Conservation (phyloP, 2,329 filamentous ascomycete genomes). For the Piedraia hortae region DNA sequence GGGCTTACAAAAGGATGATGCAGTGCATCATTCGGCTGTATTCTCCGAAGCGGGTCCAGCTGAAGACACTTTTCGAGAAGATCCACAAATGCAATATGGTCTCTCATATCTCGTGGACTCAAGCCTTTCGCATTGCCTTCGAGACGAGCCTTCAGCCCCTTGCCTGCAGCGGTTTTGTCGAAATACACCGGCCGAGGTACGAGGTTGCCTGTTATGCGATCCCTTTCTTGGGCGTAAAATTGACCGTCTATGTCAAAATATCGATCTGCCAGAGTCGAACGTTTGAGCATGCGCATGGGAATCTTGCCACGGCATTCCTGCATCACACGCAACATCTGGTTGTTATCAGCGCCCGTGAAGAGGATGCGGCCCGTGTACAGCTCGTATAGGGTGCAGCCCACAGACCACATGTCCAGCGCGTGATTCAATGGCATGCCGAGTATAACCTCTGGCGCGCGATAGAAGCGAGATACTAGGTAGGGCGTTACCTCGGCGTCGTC, state of each 20-base stretch:
- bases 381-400: constrained; percentile 90
- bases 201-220: constrained; percentile 67
- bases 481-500: constrained; percentile 80
- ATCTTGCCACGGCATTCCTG: constrained; percentile 91
- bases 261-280: constrained; percentile 43
- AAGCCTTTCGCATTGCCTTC: constrained; percentile 38
- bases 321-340: constrained; percentile 89
- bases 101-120: constrained; percentile 43
- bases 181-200: constrained; percentile 38
- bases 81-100: constrained; percentile 63
- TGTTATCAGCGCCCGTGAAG: constrained; percentile 86
- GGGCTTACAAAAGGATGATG: constrained; percentile 80
- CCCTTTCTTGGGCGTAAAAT: constrained; percentile 61
- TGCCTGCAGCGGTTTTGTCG: constrained; percentile 32
- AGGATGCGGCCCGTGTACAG: constrained; percentile 93
- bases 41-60: constrained; percentile 76
- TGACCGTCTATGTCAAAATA: constrained; percentile 68
- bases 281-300: constrained; percentile 64
- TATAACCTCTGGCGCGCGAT: constrained; percentile 89
- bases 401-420: constrained; percentile 89
- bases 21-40: constrained; percentile 62
- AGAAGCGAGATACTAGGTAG: constrained; percentile 90
- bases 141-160: constrained; percentile 59
- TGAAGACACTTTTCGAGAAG: constrained; percentile 67
- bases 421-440: constrained; percentile 90